Base-by-base conservation (phyloP, 129 eudicot species). In the Calendula officinalis region DNA sequence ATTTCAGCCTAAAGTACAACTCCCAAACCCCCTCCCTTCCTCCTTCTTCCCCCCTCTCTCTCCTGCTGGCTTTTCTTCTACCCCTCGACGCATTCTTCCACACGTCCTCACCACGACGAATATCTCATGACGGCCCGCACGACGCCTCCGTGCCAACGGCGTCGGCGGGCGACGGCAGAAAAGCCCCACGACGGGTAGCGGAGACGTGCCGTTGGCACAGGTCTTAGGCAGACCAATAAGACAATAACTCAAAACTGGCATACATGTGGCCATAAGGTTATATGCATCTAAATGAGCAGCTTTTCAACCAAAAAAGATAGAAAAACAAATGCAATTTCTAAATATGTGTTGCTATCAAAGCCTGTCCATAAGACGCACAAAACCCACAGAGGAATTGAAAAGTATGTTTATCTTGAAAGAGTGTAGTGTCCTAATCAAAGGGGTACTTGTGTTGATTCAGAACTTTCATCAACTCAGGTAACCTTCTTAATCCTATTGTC, bases 391-490 rank as follows among this genome's bases (percentile, higher is more conserved):
- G 38, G 76, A 65, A 56, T 54, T 37, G 70, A 67, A 78, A 68
- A 77, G 77, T 59, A 69, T 67, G 68, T 64, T 54, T 69, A 77
- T 27, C 64, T 46, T 38, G 45, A 52, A 77, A 69, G 62, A 64
- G 71, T 77, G 80, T 74, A 70, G 52, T 59, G 82, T 65, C 86
- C 9, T 70, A 53, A 77, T 81, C 74, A 54, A 79, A 36, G 51
- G 13, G 74, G 80, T 73, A 74, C 67, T 65, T 48, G 82, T 72
- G 59, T 60, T 75, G 75, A 42, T 67, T 69, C 73, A 77, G 62
- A 77, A 80, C 64, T 70, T 70, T 80, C 81, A 81, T 66, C 66
- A 77, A 76, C 58, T 70, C 51, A 67, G 77, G 79, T 62, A 80
- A 81, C 77, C 73, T 74, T 72, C 67, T 70, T 66, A 74, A 80